Evolutionary conservation across 2,329 filamentous ascomycete species (phyloP), one percentile per base, ranked within the genome.

Genomic region (Fusarium liriodendri): DNA sequence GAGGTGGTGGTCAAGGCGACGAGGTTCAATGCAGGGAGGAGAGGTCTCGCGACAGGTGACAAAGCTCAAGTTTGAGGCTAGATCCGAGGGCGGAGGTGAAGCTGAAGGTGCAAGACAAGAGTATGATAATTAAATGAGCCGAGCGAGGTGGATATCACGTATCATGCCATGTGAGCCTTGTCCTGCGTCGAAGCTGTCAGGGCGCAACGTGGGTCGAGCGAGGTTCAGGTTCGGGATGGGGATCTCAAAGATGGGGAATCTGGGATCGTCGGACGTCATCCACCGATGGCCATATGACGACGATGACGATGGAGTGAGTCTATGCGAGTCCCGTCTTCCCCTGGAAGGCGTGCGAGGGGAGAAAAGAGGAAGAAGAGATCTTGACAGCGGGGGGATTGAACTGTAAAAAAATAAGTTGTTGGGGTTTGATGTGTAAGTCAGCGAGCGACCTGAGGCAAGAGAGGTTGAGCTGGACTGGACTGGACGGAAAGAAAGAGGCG

Each of bases 201-300:
- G 70, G 73, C 64, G 60, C 62, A 47, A 60, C 71, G 71, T 77
- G 76, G 76, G 76, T 69, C 75, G 66, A 66, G 62, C 75, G 66
- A 66, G 64, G 18, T 29, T 54, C 27, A 66, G 64, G 47, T 29
- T 54, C 47, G 47, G 61, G 50, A 64, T 50, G 40, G 22, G 66
- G 67, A 52, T 71, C 62, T 68, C 64, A 64, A 64, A 64, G 63
- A 72, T 73, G 76, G 72, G 72, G 73, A 75, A 76, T 78, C 68
- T 74, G 65, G 74, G 75, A 76, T 75, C 66, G 67, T 64, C 73
- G 70, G 75, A 78, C 77, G 77, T 78, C 77, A 78, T 78, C 63
- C 75, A 70, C 70, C 65, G 60, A 78, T 32, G 29, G 29, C 27
- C 47, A 20, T 71, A 77, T 75, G 76, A 78, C 72, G 76, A 71